phyloP scores from a whole-genome alignment of 495 filamentous ascomycete species.

The Penicillium ucsense region DNA sequence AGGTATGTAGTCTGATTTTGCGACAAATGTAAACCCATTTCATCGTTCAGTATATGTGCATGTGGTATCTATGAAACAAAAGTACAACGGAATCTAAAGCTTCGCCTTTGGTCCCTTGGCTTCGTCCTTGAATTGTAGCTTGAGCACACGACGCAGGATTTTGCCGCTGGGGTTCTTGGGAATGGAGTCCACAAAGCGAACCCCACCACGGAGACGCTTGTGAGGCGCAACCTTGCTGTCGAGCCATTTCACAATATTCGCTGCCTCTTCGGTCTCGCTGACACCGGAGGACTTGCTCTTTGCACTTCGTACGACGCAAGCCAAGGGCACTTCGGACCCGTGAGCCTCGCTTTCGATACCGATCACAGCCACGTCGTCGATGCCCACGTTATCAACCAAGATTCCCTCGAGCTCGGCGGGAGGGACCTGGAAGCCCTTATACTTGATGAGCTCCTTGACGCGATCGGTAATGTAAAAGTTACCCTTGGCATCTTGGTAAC shows the following conservation, averaged over 20 bases:
- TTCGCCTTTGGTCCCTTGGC: slow-evolving; percentile 30
- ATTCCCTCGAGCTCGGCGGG: slow-evolving; percentile 83
- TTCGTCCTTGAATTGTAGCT: slow-evolving; percentile 42
- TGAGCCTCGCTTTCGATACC: slow-evolving; percentile 61
- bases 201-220: slow-evolving; percentile 74
- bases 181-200: slow-evolving; percentile 70
- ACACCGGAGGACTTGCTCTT: slow-evolving; percentile 45
- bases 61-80: background rate
- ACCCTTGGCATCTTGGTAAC: slow-evolving; percentile 48
- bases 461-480: slow-evolving; percentile 71
- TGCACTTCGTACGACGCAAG: slow-evolving; percentile 58
- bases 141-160: slow-evolving; percentile 67
- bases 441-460: slow-evolving; percentile 89
- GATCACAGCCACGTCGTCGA: slow-evolving; percentile 79
- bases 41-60: background rate
- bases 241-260: slow-evolving; percentile 56
- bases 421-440: slow-evolving; percentile 79
- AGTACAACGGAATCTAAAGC: slow-evolving; percentile 16
- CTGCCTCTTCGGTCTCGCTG: slow-evolving; percentile 41
- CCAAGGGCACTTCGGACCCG: slow-evolving; percentile 74
- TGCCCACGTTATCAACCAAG: slow-evolving; percentile 56
- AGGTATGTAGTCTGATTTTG: too few relatives aligned
- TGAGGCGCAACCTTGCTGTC: slow-evolving; percentile 53
- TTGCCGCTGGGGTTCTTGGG: slow-evolving; percentile 85
- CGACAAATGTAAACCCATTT: too few relatives aligned